Evolutionary conservation across 2,329 filamentous ascomycete genomes (phyloP).

Genomic region (Didymella pomorum): DNA sequence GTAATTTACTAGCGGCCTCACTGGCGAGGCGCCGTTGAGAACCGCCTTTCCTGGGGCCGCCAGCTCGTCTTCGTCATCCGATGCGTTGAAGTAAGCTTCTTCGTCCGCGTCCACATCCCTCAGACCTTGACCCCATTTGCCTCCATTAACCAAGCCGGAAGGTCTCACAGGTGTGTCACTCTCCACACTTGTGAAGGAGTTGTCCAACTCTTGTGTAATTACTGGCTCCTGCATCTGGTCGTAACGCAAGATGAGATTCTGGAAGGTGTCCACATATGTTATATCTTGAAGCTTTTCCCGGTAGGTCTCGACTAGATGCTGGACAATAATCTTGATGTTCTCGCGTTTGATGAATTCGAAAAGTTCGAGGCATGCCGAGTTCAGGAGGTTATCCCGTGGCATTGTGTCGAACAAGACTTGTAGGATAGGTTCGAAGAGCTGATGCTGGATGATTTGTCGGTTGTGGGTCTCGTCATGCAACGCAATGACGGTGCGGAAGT

Average conservation of each 20-base stretch:
- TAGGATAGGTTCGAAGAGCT: slow-evolving; percentile 83
- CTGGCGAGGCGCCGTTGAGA: slow-evolving; percentile 70
- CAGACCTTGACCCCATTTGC: slow-evolving; percentile 71
- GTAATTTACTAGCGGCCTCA: slow-evolving; percentile 84
- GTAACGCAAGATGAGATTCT: slow-evolving; percentile 75
- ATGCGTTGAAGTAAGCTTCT: slow-evolving; percentile 92
- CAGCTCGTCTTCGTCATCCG: slow-evolving; percentile 79
- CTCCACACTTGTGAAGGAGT: slow-evolving; percentile 75
- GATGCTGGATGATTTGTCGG: slow-evolving; percentile 81
- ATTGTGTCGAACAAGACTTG: slow-evolving; percentile 85
- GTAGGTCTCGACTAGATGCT: slow-evolving; percentile 84
- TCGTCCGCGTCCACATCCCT: slow-evolving; percentile 86
- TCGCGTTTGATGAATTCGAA: slow-evolving; percentile 83
- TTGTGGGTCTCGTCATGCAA: slow-evolving; percentile 93
- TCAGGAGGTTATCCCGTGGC: slow-evolving; percentile 90
- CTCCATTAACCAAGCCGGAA: slow-evolving; percentile 62
- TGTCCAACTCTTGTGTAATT: slow-evolving; percentile 64
- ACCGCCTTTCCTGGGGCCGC: slow-evolving; percentile 46
- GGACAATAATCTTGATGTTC: slow-evolving; percentile 74
- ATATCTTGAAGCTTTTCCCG: slow-evolving; percentile 78
- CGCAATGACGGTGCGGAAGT: slow-evolving; percentile 85
- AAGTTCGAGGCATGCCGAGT: slow-evolving; percentile 91
- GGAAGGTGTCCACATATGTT: slow-evolving; percentile 86
- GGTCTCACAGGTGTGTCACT: slow-evolving; percentile 56
- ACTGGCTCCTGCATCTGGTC: slow-evolving; percentile 73